phyloP scores from a whole-genome alignment of 2,329 filamentous ascomycete species.

The Gyromitra esculenta region DNA sequence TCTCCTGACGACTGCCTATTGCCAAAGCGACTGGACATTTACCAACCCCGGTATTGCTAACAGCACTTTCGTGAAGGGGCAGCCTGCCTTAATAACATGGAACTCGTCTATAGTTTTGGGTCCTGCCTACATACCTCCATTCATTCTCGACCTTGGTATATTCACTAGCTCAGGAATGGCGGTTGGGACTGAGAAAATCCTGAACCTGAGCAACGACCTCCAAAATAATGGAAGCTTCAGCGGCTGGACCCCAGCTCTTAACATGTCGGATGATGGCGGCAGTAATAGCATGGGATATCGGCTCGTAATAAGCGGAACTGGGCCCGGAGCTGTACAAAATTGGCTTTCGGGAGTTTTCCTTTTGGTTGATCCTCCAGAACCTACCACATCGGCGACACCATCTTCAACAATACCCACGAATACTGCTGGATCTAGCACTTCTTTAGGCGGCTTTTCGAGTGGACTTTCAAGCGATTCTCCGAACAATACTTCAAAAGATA shows the following conservation, averaged over 20 bases:
- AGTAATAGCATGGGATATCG: neutral
- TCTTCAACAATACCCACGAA: neutral
- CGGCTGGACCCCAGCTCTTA: constrained; percentile 8
- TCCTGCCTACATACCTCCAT: neutral
- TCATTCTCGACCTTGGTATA: neutral
- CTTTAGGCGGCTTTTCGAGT: neutral
- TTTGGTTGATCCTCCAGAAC: neutral
- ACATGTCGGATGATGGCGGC: neutral
- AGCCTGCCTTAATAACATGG: constrained; percentile 5
- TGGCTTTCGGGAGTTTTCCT: neutral
- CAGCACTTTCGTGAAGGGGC: neutral
- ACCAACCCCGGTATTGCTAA: neutral
- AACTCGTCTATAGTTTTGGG: neutral
- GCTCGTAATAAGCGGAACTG: neutral
- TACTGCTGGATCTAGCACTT: neutral
- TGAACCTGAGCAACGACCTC: neutral
- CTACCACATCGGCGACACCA: neutral
- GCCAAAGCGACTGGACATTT: neutral
- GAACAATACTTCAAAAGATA: neutral
- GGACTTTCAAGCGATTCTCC: too few species aligned
- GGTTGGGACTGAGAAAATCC: neutral
- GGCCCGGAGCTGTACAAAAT: neutral
- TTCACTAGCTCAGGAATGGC: neutral
- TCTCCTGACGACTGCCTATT: neutral
- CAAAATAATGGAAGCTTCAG: constrained; percentile 7